Evolutionary conservation across 1,284 basidiomycete species (phyloP).

Genomic region (Quambalaria eucalypti): DNA sequence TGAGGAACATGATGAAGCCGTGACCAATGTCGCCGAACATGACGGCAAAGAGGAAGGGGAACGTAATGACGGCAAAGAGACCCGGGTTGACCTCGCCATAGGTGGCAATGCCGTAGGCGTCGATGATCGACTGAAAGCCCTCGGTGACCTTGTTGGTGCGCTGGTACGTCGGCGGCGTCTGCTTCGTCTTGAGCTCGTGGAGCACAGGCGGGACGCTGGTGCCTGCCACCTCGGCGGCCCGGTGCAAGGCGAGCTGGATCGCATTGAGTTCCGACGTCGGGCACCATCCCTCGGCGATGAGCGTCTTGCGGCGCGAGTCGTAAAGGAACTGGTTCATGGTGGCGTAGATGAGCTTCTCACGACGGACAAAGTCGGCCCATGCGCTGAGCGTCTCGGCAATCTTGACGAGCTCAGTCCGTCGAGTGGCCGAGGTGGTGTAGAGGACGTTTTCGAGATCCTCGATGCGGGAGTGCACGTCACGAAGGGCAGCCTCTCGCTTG

Average conservation of each 20-base stretch:
- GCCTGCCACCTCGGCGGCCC: slow-evolving; percentile 91
- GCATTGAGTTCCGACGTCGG: slow-evolving; percentile 78
- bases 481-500: slow-evolving; percentile 79
- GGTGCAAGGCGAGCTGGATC: slow-evolving; percentile 79
- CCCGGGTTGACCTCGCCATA: slow-evolving; percentile 98
- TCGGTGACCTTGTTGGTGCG: slow-evolving; percentile 94
- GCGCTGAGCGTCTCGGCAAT: slow-evolving; percentile 76
- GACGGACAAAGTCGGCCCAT: slow-evolving; percentile 88
- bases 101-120: slow-evolving; percentile 85
- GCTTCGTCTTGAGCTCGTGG: slow-evolving; percentile 78
- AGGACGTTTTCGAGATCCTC: slow-evolving; percentile 87
- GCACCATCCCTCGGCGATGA: slow-evolving; percentile 96
- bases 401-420: slow-evolving; percentile 73
- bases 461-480: slow-evolving; percentile 76
- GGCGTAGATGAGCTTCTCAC: slow-evolving; percentile 80
- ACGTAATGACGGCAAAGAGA: slow-evolving; percentile 83
- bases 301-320: slow-evolving; percentile 82
- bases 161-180: slow-evolving; percentile 89
- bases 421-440: slow-evolving; percentile 55
- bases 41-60: slow-evolving; percentile 97
- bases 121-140: slow-evolving; percentile 96
- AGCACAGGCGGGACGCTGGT: slow-evolving; percentile 85
- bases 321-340: slow-evolving; percentile 63
- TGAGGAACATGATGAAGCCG: slow-evolving; percentile 70
- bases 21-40: slow-evolving; percentile 99